A percentile compares a stretch with the other conserved stretches of the same genome.
Evolutionary conservation across 2,329 filamentous ascomycete species (phyloP).

Genomic region (Ceratocystis cacaofunesta): DNA sequence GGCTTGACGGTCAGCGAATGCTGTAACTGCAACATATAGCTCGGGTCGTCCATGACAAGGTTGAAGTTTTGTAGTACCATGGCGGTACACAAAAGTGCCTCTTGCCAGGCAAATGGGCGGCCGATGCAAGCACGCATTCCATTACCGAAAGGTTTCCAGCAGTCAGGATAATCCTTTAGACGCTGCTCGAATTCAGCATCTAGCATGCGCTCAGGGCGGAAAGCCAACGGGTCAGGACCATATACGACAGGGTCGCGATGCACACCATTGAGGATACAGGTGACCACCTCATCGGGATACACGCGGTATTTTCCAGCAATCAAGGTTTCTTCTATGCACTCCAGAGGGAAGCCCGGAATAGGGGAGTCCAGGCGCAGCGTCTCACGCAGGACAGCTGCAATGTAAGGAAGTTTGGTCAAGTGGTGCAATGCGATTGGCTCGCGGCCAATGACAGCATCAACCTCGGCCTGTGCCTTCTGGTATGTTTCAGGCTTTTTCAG

Average conservation of each 20-base stretch:
- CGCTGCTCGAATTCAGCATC: constrained; percentile 50
- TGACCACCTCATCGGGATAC: constrained; percentile 34
- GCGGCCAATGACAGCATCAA: constrained; percentile 48
- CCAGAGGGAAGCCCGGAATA: constrained; percentile 36
- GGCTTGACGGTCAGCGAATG: constrained; percentile 48
- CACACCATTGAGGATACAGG: constrained; percentile 35
- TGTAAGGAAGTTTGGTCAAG: constrained; percentile 48
- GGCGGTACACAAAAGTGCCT: constrained; percentile 45
- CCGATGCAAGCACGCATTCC: constrained; percentile 59
- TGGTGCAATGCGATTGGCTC: constrained; percentile 45
- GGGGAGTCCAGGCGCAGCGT: constrained; percentile 38
- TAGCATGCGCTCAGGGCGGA: constrained; percentile 57
- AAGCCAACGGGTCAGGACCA: constrained; percentile 49
- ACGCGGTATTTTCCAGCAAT: constrained; percentile 48
- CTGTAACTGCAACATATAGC: constrained; percentile 41
- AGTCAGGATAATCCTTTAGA: constrained; percentile 44
- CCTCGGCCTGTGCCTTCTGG: constrained; percentile 48
- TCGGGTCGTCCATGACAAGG: constrained; percentile 45
- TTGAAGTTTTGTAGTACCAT: constrained; percentile 59
- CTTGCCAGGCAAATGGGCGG: constrained; percentile 60
- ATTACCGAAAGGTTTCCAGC: constrained; percentile 63
- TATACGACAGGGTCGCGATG: constrained; percentile 51
- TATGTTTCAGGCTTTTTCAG: constrained; percentile 47
- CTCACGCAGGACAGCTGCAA: constrained; percentile 51
- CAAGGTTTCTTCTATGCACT: constrained; percentile 38